Evolutionary conservation across 208 protist species (phyloP).

Genomic region (Trypanosoma theileri): DNA sequence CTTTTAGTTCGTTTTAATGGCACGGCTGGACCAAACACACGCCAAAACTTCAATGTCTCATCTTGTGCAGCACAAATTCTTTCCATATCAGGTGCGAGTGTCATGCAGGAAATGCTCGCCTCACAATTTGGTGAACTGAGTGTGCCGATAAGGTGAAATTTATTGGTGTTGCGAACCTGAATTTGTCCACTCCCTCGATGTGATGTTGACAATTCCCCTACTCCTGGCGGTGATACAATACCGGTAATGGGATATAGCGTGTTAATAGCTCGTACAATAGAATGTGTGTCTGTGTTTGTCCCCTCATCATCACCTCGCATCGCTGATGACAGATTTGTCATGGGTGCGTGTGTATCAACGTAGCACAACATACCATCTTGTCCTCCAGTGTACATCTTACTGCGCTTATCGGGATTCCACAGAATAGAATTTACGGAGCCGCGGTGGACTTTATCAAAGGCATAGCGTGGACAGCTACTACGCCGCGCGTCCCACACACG

Average conservation of each 20-base stretch:
- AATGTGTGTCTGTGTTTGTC: constrained; percentile 29
- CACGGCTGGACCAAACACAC: constrained; percentile 42
- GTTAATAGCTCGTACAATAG: constrained; percentile 56
- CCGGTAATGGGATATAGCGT: constrained; percentile 63
- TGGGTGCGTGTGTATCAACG: constrained; percentile 68
- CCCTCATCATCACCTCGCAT: constrained; percentile 24
- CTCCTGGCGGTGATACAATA: constrained; percentile 42
- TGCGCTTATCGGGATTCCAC: constrained; percentile 75
- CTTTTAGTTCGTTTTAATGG: constrained; percentile 17
- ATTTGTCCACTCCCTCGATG: constrained; percentile 67
- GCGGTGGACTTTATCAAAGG: constrained; percentile 60
- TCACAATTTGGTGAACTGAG: constrained; percentile 57
- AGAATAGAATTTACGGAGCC: constrained; percentile 53
- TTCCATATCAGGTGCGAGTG: constrained; percentile 62
- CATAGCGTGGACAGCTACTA: constrained; percentile 53
- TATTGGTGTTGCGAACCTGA: constrained; percentile 64
- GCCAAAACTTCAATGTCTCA: constrained; percentile 87
- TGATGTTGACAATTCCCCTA: constrained; percentile 56
- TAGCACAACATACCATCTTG: constrained; percentile 74
- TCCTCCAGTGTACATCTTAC: constrained; percentile 68
- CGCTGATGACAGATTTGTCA: constrained; percentile 22
- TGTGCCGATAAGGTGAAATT: constrained; percentile 59
- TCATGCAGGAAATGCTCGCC: constrained; percentile 56
- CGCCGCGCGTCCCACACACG: constrained; percentile 78
- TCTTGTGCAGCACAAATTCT: constrained; percentile 78